These are phyloP conservation scores for Cicer pinnatifidum DNA, from an alignment of 306 rosid species.

Conservation along the genomic window DNA sequence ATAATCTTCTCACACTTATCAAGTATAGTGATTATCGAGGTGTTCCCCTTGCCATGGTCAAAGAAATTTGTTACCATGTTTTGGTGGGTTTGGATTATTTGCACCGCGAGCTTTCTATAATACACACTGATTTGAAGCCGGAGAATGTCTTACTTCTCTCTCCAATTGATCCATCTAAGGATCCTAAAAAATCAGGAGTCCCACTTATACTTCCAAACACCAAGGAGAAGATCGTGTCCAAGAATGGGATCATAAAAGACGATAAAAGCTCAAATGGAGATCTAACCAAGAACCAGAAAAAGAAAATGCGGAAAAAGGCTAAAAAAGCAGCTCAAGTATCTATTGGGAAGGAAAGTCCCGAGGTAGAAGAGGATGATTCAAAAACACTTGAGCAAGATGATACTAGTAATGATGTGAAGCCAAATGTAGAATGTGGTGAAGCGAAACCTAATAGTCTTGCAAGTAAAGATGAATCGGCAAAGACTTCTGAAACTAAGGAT, in stretches of 20 bases:
- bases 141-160: slow-evolving; percentile 89
- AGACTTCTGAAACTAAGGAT: slow-evolving; percentile 53
- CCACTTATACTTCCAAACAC: slow-evolving; percentile 65
- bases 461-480: slow-evolving; percentile 51
- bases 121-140: slow-evolving; percentile 97
- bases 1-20: slow-evolving; percentile 87
- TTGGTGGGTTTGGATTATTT: slow-evolving; percentile 92
- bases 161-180: slow-evolving; percentile 85
- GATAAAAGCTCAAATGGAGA: slow-evolving; percentile 65
- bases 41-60: slow-evolving; percentile 76
- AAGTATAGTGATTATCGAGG: slow-evolving; percentile 90
- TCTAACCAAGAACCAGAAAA: slow-evolving; percentile 74
- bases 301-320: slow-evolving; percentile 79
- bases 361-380: slow-evolving; percentile 62
- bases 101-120: slow-evolving; percentile 86
- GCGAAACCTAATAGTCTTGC: slow-evolving; percentile 50
- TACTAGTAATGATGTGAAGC: slow-evolving; percentile 57
- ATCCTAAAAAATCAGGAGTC: slow-evolving; percentile 72
- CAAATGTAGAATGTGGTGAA: slow-evolving; percentile 50
- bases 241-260: slow-evolving; percentile 56
- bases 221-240: slow-evolving; percentile 59
- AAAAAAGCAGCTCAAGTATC: slow-evolving; percentile 74
- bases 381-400: slow-evolving; percentile 52
- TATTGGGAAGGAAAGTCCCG: slow-evolving; percentile 59
- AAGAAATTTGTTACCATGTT: slow-evolving; percentile 86